Base-by-base conservation (phyloP, 352 stramenopile species). In the Pythium aristosporum region DNA sequence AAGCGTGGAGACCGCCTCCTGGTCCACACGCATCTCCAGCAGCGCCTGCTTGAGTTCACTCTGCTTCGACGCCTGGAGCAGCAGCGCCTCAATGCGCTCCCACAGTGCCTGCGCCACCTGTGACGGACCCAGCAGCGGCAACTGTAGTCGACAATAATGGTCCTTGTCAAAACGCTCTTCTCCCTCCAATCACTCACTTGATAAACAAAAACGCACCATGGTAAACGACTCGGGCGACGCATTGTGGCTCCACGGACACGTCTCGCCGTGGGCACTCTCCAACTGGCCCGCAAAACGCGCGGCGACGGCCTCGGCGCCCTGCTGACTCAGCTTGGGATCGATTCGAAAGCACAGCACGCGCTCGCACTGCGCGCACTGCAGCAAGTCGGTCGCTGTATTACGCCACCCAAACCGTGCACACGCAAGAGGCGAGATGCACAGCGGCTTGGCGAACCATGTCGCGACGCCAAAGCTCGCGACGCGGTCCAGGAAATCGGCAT, bases 391-490 rank as follows among this genome's bases (percentile, higher is more conserved):
- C 25, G 56, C 60, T 6, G 65, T 73, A 61, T 91, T 87, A 20
- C 36, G 57, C 79, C 79, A 91, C 15, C 82, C 82, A 59, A 79
- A 59, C 30, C 78, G 79, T 55, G 79, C 76, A 48, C 78, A 85
- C 34, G 63, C 71, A 23, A 89, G 75, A 11, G 67, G 67, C 32
- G 54, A 75, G 57, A 91, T 80, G 13, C 36, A 30, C 1, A 68
- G 65, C 32, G 79, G 82, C 46, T 91, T 91, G 18, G 77, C 82
- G 34, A 88, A 88, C 82, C 82, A 91, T 41, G 68, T 80, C 39
- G 52, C 76, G 47, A 85, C 79, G 25, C 59, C 67, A 60, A 88
- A 91, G 51, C 63, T 89, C 52, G 68, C 67, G 20, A 85, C 75
- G 62, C 82, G 82, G 12, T 34, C 25, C 37, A 85, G 41, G 61